Percentiles rank a stretch among this genome's conserved stretches.
Evolutionary conservation across 1,284 basidiomycete species (phyloP).

Genomic region (Cystobasidium pallidum): DNA sequence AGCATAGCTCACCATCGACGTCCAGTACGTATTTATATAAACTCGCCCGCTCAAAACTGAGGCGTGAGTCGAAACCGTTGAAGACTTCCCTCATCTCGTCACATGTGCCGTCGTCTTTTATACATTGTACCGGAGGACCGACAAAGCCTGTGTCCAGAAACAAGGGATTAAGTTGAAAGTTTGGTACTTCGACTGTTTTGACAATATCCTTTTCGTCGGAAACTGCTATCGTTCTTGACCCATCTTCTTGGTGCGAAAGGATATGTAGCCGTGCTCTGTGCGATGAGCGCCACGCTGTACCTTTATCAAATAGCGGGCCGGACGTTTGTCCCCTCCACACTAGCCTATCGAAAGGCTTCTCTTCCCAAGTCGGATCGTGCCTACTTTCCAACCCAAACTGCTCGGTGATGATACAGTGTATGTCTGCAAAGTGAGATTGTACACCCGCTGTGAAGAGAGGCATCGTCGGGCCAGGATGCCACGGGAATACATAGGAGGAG

Average conservation of each 20-base stretch:
- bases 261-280: constrained; percentile 59
- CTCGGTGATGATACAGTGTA: constrained; percentile 50
- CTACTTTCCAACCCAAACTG: constrained; percentile 56
- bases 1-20: constrained; percentile 49
- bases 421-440: constrained; percentile 44
- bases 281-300: constrained; percentile 57
- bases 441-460: constrained; percentile 53
- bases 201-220: constrained; percentile 43
- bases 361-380: constrained; percentile 57
- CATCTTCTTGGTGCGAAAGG: constrained; percentile 43
- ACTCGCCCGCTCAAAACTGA: constrained; percentile 36
- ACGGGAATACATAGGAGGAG: constrained; percentile 50
- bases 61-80: constrained; percentile 9
- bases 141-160: constrained; percentile 57
- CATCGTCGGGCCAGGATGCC: constrained; percentile 48
- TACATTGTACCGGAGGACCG: constrained; percentile 53
- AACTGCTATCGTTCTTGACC: constrained; percentile 45
- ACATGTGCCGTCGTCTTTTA: constrained; percentile 46
- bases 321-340: constrained; percentile 59
- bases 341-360: constrained; percentile 56
- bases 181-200: constrained; percentile 53
- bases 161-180: constrained; percentile 60
- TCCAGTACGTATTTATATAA: constrained; percentile 53
- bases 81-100: constrained; percentile 43
- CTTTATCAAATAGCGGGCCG: constrained; percentile 58